phyloP scores from a whole-genome alignment of 202 grass and related monocot genomes.

The Brachypodium distachyon region DNA sequence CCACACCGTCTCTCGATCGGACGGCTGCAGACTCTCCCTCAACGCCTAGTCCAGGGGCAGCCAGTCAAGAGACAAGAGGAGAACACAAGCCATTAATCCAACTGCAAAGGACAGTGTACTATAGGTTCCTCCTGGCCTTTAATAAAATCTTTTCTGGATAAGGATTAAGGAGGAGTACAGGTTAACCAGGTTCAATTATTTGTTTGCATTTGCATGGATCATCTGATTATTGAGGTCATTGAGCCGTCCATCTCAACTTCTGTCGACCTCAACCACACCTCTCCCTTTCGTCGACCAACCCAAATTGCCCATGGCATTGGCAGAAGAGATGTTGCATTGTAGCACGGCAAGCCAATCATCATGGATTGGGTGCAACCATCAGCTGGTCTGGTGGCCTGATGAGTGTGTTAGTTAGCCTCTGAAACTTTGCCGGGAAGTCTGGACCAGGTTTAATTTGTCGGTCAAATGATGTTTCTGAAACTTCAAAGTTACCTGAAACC shows the following conservation, averaged over 20 bases:
- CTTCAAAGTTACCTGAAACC: not conserved
- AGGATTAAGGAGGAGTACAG: not conserved
- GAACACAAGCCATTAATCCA: not conserved
- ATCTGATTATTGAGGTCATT: not conserved
- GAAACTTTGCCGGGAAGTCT: not conserved
- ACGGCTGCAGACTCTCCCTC: not conserved
- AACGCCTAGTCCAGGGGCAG: not conserved
- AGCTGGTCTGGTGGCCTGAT: no score
- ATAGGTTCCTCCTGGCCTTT: not conserved
- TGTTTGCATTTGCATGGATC: no score
- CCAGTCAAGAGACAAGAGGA: not conserved
- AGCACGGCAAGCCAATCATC: constrained; percentile 9
- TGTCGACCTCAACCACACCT: not conserved
- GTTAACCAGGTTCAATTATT: no score
- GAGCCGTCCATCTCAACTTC: not conserved
- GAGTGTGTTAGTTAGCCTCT: not conserved
- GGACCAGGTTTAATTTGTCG: no score
- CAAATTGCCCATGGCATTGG: no score
- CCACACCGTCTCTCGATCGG: not conserved
- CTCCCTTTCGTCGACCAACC: not conserved
- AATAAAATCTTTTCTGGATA: not conserved
- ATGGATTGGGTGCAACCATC: not conserved
- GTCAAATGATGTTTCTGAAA: no score
- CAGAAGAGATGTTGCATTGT: no score
- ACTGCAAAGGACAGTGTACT: not conserved